Evolutionary conservation across 352 stramenopile genomes (phyloP).

Genomic region (Globisporangium orthogonon): DNA sequence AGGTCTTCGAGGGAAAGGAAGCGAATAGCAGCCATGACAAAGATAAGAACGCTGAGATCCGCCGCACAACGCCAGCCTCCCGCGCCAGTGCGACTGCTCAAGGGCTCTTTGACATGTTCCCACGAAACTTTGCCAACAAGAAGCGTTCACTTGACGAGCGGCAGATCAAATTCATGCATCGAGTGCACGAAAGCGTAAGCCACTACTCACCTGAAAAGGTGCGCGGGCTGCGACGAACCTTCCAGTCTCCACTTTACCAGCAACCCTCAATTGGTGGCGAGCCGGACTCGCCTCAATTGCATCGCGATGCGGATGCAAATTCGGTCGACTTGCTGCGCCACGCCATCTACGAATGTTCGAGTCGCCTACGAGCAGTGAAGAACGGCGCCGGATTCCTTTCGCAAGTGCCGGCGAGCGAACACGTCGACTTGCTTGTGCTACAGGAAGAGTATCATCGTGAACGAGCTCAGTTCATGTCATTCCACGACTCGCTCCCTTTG

Average conservation of each 20-base stretch:
- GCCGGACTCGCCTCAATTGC: constrained; percentile 1
- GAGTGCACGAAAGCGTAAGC: constrained; percentile 35
- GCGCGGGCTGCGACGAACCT: constrained; percentile 17
- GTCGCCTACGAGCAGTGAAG: constrained; percentile 34
- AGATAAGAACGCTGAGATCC: constrained; percentile 2
- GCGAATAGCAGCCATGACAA: neutral
- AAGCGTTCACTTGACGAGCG: constrained; percentile 39
- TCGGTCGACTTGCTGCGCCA: constrained; percentile 45
- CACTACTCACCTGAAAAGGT: constrained; percentile 49
- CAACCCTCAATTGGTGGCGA: constrained; percentile 2
- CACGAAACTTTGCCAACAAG: constrained; percentile 22
- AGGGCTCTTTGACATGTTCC: constrained; percentile 27
- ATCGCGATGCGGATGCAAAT: constrained; percentile 22
- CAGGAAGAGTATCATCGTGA: constrained; percentile 23
- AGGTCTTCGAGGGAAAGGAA: constrained; percentile 17
- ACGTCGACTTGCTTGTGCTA: constrained; percentile 27
- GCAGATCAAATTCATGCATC: constrained; percentile 40
- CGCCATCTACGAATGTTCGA: constrained; percentile 45
- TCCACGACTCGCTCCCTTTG: neutral
- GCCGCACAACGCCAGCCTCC: neutral
- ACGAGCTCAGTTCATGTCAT: neutral
- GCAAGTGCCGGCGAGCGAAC: constrained; percentile 21
- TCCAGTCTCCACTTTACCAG: constrained; percentile 3
- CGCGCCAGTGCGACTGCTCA: neutral
- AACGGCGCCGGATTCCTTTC: constrained; percentile 46